phyloP scores from a whole-genome alignment of 2,329 filamentous ascomycete species.

The Dothiorella sarmentorum region DNA sequence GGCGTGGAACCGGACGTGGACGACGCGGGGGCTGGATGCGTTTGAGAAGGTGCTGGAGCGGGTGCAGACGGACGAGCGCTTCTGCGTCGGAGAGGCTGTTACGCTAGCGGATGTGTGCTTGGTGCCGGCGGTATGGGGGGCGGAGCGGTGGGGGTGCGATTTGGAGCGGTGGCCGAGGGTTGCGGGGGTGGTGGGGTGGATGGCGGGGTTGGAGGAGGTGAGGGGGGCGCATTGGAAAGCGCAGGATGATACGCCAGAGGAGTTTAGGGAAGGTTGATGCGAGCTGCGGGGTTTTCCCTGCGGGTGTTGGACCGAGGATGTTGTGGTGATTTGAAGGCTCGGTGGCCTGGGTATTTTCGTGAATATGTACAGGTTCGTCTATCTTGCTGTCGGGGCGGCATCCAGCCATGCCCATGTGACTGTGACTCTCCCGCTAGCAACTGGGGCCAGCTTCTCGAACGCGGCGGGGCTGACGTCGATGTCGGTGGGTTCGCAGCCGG shows the following conservation, averaged over 20 bases:
- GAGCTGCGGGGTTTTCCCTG: not conserved
- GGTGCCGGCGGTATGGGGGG: slow-evolving; percentile 57
- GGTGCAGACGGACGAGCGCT: slow-evolving; percentile 43
- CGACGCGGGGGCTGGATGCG: slow-evolving; percentile 52
- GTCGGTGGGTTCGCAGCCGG: slow-evolving; percentile 47
- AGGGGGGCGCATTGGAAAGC: slow-evolving; percentile 51
- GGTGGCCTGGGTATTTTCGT: not conserved
- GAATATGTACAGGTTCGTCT: not conserved
- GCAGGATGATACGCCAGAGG: slow-evolving; percentile 54
- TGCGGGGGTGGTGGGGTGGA: slow-evolving; percentile 42
- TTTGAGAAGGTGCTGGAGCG: slow-evolving; percentile 48
- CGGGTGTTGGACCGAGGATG: not conserved
- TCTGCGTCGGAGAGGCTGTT: slow-evolving; percentile 54
- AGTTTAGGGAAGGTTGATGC: slow-evolving; percentile 23
- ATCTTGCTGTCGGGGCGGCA: not conserved
- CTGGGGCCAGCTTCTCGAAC: slow-evolving; percentile 47
- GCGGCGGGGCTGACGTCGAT: slow-evolving; percentile 49
- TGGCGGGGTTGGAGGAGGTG: slow-evolving; percentile 52
- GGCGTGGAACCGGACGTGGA: slow-evolving; percentile 52
- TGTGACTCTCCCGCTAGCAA: slow-evolving; percentile 45
- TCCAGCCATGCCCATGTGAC: slow-evolving; percentile 52
- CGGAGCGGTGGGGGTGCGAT: slow-evolving; percentile 54
- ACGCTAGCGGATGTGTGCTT: slow-evolving; percentile 59
- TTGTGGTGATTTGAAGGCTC: not conserved
- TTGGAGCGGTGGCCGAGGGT: slow-evolving; percentile 49